These are phyloP conservation scores for Daldinia decipiens DNA, from an alignment of 495 filamentous ascomycete genomes.

Conservation along the genomic window DNA sequence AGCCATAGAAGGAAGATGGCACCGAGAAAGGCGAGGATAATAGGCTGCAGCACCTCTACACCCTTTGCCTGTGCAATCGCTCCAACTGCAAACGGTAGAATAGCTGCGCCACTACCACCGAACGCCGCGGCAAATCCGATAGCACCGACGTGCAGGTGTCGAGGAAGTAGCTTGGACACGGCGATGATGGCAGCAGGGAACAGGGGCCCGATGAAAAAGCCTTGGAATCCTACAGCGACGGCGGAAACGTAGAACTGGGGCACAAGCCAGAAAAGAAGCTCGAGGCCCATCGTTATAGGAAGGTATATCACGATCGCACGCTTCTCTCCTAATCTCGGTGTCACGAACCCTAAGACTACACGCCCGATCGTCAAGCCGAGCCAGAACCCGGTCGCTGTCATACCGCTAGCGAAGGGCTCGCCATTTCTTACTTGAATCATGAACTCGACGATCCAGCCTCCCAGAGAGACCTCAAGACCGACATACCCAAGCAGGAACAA, in stretches of 20 bases:
- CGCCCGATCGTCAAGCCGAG: slow-evolving; percentile 80
- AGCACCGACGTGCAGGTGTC: slow-evolving; percentile 78
- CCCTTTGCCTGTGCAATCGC: slow-evolving; percentile 84
- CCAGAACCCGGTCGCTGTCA: slow-evolving; percentile 88
- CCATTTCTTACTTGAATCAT: slow-evolving; percentile 80
- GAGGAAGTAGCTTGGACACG: slow-evolving; percentile 82
- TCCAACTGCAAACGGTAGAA: slow-evolving; percentile 86
- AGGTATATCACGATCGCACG: slow-evolving; percentile 69
- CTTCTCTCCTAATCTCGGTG: slow-evolving; percentile 78
- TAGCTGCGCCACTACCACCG: slow-evolving; percentile 79
- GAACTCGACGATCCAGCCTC: slow-evolving; percentile 90
- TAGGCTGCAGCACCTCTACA: slow-evolving; percentile 80
- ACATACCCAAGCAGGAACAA: slow-evolving; percentile 83
- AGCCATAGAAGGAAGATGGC: slow-evolving; percentile 68
- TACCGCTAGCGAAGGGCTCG: slow-evolving; percentile 74
- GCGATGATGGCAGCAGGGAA: slow-evolving; percentile 83
- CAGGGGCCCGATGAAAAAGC: slow-evolving; percentile 82
- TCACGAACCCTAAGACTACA: slow-evolving; percentile 74
- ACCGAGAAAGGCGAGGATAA: slow-evolving; percentile 73
- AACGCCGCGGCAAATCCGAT: slow-evolving; percentile 87
- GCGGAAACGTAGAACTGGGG: slow-evolving; percentile 79
- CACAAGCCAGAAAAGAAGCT: slow-evolving; percentile 85
- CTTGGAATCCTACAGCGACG: slow-evolving; percentile 77
- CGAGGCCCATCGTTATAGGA: slow-evolving; percentile 69
- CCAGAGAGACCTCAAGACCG: slow-evolving; percentile 84